These are phyloP conservation scores for Hanseniaspora uvarum DNA, from an alignment of 1,139 yeast genomes.

Conservation along the genomic window DNA sequence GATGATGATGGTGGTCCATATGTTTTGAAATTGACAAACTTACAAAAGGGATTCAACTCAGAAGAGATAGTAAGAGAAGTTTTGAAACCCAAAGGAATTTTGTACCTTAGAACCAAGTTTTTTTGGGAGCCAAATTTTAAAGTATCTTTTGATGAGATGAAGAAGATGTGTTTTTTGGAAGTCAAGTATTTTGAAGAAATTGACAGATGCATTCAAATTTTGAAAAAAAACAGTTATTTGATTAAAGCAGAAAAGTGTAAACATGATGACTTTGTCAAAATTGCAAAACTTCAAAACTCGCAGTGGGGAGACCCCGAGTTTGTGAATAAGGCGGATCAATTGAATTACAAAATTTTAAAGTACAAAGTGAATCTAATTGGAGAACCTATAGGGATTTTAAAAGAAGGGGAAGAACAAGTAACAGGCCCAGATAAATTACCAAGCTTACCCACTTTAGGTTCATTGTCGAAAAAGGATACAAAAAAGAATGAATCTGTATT, in stretches of 20 bases:
- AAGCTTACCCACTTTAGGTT: conserved; percentile 5
- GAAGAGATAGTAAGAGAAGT: conserved; percentile 30
- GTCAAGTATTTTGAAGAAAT: conserved; percentile 40
- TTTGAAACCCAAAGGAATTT: conserved; percentile 33
- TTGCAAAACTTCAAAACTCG: conserved; percentile 10
- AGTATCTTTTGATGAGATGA: conserved; percentile 30
- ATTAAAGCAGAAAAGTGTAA: conserved; percentile 8
- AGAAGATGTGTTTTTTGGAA: conserved; percentile 56
- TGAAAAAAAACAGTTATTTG: conserved; percentile 19
- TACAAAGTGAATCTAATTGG: conserved; percentile 40
- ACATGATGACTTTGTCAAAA: conserved; percentile 8
- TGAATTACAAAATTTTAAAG: conserved; percentile 22
- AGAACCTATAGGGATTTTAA: conserved; percentile 19
- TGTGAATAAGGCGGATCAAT: background rate
- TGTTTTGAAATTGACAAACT: conserved; percentile 44
- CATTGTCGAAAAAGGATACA: background rate
- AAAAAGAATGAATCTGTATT: background rate
- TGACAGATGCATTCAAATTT: conserved; percentile 30
- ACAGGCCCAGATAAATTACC: conserved; percentile 1
- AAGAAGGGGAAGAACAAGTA: conserved; percentile 4
- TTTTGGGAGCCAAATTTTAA: conserved; percentile 35
- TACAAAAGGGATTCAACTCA: conserved; percentile 36
- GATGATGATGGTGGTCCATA: conserved; percentile 40
- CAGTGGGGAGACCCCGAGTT: conserved; percentile 16
- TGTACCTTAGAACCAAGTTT: conserved; percentile 32